Conservation (phyloP, 140 eudicot genomes). For the Erigeron philadelphicus region DNA sequence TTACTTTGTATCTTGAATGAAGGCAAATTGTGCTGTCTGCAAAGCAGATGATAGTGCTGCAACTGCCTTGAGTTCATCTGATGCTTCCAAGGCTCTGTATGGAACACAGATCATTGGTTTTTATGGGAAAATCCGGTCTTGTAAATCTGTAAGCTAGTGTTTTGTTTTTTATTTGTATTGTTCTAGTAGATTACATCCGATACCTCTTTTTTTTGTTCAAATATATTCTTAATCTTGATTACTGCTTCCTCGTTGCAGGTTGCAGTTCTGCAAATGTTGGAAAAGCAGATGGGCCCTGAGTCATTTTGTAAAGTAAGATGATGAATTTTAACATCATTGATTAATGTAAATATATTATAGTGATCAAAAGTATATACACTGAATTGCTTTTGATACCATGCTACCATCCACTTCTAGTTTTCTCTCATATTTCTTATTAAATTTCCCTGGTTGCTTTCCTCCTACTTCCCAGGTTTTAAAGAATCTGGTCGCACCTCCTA, state of each 20-base stretch:
- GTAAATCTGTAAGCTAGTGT: constrained; percentile 85
- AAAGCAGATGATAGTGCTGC: constrained; percentile 94
- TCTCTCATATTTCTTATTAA: background rate
- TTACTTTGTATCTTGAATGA: constrained; percentile 26
- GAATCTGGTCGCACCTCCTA: constrained; percentile 66
- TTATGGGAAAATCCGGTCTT: constrained; percentile 83
- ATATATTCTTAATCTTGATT: background rate
- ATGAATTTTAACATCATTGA: constrained; percentile 9
- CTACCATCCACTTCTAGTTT: constrained; percentile 4
- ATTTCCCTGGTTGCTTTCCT: constrained; percentile 14
- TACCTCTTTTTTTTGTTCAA: background rate
- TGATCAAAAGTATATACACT: background rate
- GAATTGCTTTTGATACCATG: constrained; percentile 13
- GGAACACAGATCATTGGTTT: constrained; percentile 89
- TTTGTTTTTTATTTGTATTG: background rate
- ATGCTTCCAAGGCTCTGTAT: constrained; percentile 76
- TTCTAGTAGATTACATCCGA: background rate
- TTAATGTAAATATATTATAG: background rate
- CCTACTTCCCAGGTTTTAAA: constrained; percentile 61
- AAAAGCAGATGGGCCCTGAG: constrained; percentile 99
- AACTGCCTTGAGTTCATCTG: constrained; percentile 68
- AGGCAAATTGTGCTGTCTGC: constrained; percentile 97
- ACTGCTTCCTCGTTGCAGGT: constrained; percentile 40
- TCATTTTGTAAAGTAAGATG: constrained; percentile 73
- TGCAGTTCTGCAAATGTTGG: constrained; percentile 96